Base-by-base conservation (phyloP, 345 rosid genomes). In the Hibiscus syriacus region DNA sequence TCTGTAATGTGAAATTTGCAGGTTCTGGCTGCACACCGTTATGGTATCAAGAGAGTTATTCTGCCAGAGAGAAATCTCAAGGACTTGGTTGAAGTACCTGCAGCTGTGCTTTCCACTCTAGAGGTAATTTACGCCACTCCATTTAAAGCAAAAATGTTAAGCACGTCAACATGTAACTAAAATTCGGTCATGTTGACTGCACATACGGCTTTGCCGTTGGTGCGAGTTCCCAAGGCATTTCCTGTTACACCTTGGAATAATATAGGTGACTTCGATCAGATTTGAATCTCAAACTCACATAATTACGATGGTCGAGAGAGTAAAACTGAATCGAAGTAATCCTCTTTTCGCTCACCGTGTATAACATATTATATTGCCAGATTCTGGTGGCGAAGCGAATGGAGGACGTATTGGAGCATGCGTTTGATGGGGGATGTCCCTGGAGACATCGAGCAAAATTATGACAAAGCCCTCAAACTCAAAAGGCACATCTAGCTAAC, bases 351-450 rank as follows among this genome's bases (percentile, higher is more conserved):
- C 32, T 36, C 11, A 2, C 39, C 2, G 11, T 50, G 26, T 2
- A 6, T 30, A 6, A 52, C 25, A 0, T 14, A 41, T 6, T 41
- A 50, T 45, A 50, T 70, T 39, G 13, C 13, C 95, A 94, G 99
- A 80, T 94, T 88, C 90, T 22, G 55, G 30, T 52, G 54, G 34
- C 56, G 54, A 62, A 63, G 84, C 79, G 92, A 73, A 83, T 94
- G 96, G 99, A 94, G 76, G 98, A 94, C 27, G 98, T 91, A 4
- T 69, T 94, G 75, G 98, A 91, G 71, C 90, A 89, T 56, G 98
- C 99, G 26, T 91, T 94, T 30, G 98, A 91, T 70, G 99, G 96
- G 17, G 99, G 99, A 20, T 94, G 92, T 80, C 99, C 97, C 46
- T 91, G 93, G 99, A 81, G 89, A 25, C 90, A 75, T 22, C 84